Evolutionary conservation across 257 asterid species (phyloP), one percentile per base, ranked within the genome.

Genomic region (Nyctanthes arbortristis): DNA sequence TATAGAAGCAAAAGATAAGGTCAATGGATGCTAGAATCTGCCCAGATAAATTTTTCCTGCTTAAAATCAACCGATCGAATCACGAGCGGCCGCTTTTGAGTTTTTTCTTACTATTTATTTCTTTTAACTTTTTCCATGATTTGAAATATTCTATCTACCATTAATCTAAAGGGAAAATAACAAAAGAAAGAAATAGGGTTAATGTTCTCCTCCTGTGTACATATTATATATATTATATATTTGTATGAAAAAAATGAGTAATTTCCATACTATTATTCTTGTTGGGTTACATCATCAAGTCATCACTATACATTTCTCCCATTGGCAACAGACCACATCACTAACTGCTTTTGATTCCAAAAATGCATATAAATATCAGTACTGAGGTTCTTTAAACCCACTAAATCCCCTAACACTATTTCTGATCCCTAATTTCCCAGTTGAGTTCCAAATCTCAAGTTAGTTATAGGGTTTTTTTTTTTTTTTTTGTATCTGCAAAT

Each of bases 151-250:
- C 13, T 7, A 7, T n/a, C n/a, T 49, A 18, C 29, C 57, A 49
- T 49, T 49, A n/a, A n/a, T n/a, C n/a, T 49, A 28, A 49, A 49
- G 25, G 28, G 9, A 8, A 18, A 56, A 62, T 30, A 28, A 32
- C 32, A 20, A 61, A 31, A n/a, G n/a, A 60, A 43, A 1, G 58
- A 55, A 56, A 70, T 74, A 80, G 78, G 75, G 81, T 72, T 76
- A n/a, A 20, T 66, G 71, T 67, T 45, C 65, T 33, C 30, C 8
- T 43, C 20, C 24, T 35, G 6, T 56, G 27, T 35, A 22, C 18
- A n/a, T n/a, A n/a, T n/a, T n/a, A n/a, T n/a, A n/a, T n/a, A n/a
- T n/a, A n/a, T n/a, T n/a, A n/a, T n/a, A n/a, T n/a, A n/a, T n/a
- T n/a, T n/a, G n/a, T 16, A 6, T 59, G 47, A 56, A 70, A n/a